Conservation (phyloP, 768 basidiomycete genomes). For the Cyclocybe cylindracea region DNA sequence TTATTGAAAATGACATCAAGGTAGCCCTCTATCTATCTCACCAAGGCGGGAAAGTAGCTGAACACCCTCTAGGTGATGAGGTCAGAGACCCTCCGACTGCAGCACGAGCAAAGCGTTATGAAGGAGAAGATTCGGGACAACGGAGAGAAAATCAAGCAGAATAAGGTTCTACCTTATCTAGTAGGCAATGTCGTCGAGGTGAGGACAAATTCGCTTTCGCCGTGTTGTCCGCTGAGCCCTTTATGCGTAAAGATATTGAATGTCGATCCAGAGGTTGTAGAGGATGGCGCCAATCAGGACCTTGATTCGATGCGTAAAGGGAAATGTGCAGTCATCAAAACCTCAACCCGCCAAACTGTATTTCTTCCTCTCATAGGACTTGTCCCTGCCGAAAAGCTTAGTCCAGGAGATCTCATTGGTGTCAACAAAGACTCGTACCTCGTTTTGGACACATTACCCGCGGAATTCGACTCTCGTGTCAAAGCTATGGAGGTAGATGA, state of each 20-base stretch:
- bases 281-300: slow-evolving; percentile 95
- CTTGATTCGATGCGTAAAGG: slow-evolving; percentile 95
- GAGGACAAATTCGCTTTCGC: slow-evolving; percentile 17
- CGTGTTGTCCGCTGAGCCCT: slow-evolving; percentile 3
- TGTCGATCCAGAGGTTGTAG: slow-evolving; percentile 90
- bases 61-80: slow-evolving; percentile 83
- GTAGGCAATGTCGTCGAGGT: slow-evolving; percentile 99
- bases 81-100: slow-evolving; percentile 87
- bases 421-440: slow-evolving; percentile 99
- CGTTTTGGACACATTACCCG: slow-evolving; percentile 91
- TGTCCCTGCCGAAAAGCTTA: slow-evolving; percentile 88
- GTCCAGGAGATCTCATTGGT: slow-evolving; percentile 92
- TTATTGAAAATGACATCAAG: slow-evolving; percentile 98
- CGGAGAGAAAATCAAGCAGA: slow-evolving; percentile 98
- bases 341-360: slow-evolving; percentile 96
- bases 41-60: background rate
- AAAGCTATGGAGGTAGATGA: slow-evolving; percentile 99
- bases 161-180: slow-evolving; percentile 97
- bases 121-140: slow-evolving; percentile 99
- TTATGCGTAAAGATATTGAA: slow-evolving; percentile 72
- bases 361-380: slow-evolving; percentile 98
- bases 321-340: slow-evolving; percentile 99
- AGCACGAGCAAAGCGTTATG: slow-evolving; percentile 96
- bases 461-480: slow-evolving; percentile 96
- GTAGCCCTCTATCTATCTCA: slow-evolving; percentile 35